Conservation (phyloP, 1,284 basidiomycete genomes). For the Inonotus hispidus region DNA sequence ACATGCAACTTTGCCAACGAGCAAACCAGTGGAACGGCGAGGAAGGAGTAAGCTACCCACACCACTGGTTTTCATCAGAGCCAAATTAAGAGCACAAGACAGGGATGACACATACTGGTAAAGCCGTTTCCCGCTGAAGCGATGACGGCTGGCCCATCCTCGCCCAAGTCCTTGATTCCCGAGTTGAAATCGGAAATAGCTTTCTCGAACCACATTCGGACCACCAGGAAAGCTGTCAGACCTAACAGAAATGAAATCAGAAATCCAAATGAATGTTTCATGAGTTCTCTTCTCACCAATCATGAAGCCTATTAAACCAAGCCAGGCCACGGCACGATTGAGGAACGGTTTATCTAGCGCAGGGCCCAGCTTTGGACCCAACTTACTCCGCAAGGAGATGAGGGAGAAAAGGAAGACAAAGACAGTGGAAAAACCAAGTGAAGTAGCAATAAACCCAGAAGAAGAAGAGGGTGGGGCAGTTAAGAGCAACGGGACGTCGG, state of each 20-base stretch:
- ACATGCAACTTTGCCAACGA: conserved; percentile 69
- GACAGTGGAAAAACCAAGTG: conserved; percentile 51
- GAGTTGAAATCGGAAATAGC: conserved; percentile 71
- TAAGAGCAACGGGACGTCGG: conserved; percentile 50
- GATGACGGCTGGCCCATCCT: conserved; percentile 50
- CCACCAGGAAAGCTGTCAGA: conserved; percentile 62
- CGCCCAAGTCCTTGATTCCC: conserved; percentile 47
- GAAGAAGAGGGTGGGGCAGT: conserved; percentile 57
- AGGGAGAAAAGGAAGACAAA: conserved; percentile 66
- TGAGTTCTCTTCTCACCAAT: conserved; percentile 49
- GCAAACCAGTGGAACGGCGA: conserved; percentile 61
- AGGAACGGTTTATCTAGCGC: conserved; percentile 52
- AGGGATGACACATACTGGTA: conserved; percentile 48
- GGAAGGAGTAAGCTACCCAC: conserved; percentile 73
- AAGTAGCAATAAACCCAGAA: conserved; percentile 59
- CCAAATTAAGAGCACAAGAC: neutral
- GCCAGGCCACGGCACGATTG: conserved; percentile 61
- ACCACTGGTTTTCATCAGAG: conserved; percentile 46
- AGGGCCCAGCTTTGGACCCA: conserved; percentile 47
- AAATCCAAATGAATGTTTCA: neutral
- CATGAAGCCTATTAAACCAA: conserved; percentile 69
- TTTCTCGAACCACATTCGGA: conserved; percentile 79
- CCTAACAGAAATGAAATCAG: conserved; percentile 30
- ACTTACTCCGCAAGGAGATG: conserved; percentile 60
- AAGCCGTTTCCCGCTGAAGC: conserved; percentile 69